A percentile compares a stretch with the other conserved stretches of the same genome.
Evolutionary conservation across 371 early-diverging fungal species (phyloP).

Genomic region (Dinochytrium kinnereticum): DNA sequence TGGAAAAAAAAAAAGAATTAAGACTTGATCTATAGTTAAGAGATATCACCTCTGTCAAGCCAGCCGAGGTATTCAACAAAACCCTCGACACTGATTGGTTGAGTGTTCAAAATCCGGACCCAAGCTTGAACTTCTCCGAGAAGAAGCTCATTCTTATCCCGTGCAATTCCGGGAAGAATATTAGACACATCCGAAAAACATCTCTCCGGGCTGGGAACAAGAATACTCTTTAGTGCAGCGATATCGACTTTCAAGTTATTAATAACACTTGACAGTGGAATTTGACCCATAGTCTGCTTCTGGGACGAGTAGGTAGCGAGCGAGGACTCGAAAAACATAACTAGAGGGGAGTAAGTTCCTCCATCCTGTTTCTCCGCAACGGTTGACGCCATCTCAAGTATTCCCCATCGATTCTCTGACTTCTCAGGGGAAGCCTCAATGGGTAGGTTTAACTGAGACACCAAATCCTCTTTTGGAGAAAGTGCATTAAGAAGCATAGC

Average conservation of each 20-base stretch:
- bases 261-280: constrained; percentile 38
- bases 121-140: constrained; percentile 51
- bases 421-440: constrained; percentile 16
- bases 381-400: constrained; percentile 45
- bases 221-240: constrained; percentile 37
- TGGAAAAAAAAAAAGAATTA: too few relatives aligned
- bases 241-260: constrained; percentile 49
- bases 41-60: constrained; percentile 47
- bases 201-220: constrained; percentile 53
- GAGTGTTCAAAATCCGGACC: constrained; percentile 48
- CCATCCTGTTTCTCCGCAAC: constrained; percentile 35
- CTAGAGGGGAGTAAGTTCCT: constrained; percentile 31
- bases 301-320: constrained; percentile 41
- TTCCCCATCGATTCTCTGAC: constrained; percentile 19
- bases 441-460: background rate
- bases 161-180: constrained; percentile 49
- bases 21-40: too few relatives aligned
- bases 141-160: constrained; percentile 54
- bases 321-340: constrained; percentile 41
- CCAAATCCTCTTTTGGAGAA: background rate
- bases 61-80: constrained; percentile 58
- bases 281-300: constrained; percentile 41
- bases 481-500: constrained; percentile 6
- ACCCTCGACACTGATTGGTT: constrained; percentile 46
- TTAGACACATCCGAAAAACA: constrained; percentile 49